Percentiles rank a stretch among this genome's conserved stretches.
Conservation (phyloP, 192 early-diverging fungal genomes). For the Pilobolus umbonatus region DNA sequence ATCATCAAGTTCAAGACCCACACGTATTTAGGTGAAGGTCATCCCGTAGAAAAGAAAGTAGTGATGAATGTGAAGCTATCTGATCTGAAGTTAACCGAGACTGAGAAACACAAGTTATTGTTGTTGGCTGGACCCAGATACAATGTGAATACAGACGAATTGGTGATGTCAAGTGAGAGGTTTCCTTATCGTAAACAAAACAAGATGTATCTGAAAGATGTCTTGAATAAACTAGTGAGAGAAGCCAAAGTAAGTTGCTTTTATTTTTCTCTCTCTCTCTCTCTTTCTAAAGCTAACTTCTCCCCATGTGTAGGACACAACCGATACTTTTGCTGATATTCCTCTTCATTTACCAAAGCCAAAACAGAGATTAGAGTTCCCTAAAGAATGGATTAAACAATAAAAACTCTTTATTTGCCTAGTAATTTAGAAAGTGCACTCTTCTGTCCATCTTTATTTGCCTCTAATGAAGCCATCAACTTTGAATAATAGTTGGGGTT, state of each 20-base stretch:
- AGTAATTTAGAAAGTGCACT: conserved; percentile 29
- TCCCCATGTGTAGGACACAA: conserved; percentile 28
- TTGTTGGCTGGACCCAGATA: conserved; percentile 56
- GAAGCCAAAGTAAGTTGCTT: conserved; percentile 51
- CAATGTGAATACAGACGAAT: conserved; percentile 49
- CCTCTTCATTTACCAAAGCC: conserved; percentile 56
- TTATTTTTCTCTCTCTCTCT: too few relatives aligned
- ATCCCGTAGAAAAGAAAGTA: conserved; percentile 47
- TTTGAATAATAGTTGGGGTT: conserved; percentile 55
- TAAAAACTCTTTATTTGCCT: too few relatives aligned
- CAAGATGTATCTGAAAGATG: conserved; percentile 52
- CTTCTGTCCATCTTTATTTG: conserved; percentile 43
- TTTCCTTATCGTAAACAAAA: conserved; percentile 51
- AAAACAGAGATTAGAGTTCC: conserved; percentile 52
- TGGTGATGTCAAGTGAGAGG: conserved; percentile 54
- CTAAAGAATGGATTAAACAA: conserved; percentile 55
- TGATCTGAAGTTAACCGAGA: conserved; percentile 39
- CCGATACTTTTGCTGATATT: conserved; percentile 52
- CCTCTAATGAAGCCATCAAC: conserved; percentile 43
- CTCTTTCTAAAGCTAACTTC: too few relatives aligned
- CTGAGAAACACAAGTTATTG: conserved; percentile 55
- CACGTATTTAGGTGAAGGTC: conserved; percentile 49
- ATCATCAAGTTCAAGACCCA: conserved; percentile 49
- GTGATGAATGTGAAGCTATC: conserved; percentile 45
- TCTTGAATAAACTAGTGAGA: conserved; percentile 44